phyloP scores from a whole-genome alignment of 2,329 filamentous ascomycete species.

The Arthrobotrys iridis region DNA sequence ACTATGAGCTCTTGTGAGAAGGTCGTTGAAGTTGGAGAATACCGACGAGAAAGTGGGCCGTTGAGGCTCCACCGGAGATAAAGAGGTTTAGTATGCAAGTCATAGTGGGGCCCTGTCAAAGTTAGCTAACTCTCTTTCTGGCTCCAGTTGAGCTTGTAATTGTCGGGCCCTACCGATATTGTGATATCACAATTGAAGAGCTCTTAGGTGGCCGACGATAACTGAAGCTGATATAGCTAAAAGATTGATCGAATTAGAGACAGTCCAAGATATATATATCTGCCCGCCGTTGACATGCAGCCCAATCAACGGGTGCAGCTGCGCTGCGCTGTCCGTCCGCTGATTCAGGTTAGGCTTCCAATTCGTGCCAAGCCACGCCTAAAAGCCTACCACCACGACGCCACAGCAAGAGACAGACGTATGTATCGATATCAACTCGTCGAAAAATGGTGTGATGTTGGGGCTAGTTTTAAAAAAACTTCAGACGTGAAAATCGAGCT shows the following conservation, averaged over 20 bases:
- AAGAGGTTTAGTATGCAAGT: constrained; percentile 22
- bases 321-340: not conserved
- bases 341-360: not conserved
- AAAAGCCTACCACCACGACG: too few relatives aligned
- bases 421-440: too few relatives aligned
- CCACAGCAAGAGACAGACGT: too few relatives aligned
- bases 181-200: constrained; percentile 39
- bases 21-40: not conserved
- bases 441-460: too few relatives aligned
- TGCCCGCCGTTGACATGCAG: not conserved
- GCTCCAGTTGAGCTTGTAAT: not conserved
- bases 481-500: too few relatives aligned
- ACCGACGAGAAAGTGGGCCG: not conserved
- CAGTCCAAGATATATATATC: not conserved
- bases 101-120: constrained; percentile 38
- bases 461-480: too few relatives aligned
- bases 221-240: not conserved
- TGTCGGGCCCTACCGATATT: not conserved
- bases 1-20: not conserved
- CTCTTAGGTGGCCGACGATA: not conserved
- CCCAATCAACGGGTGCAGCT: not conserved
- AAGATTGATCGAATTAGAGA: not conserved
- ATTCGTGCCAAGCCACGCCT: constrained; percentile 4
- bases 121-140: not conserved
- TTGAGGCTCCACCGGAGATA: constrained; percentile 14